These are phyloP conservation scores for Pythium brachiatum DNA, from an alignment of 352 stramenopile genomes.

Conservation along the genomic window DNA sequence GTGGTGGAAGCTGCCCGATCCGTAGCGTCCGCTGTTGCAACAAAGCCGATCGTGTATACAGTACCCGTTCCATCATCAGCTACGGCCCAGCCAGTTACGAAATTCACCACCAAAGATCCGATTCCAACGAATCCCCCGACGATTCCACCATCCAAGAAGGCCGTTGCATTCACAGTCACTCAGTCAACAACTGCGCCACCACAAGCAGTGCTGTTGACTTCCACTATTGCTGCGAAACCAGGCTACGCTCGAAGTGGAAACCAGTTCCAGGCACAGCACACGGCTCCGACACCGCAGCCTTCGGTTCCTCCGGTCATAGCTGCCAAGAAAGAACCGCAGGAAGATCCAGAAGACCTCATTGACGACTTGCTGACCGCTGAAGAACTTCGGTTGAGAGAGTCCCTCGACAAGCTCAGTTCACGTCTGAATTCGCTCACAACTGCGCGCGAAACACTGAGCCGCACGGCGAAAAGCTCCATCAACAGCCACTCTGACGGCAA, in stretches of 20 bases:
- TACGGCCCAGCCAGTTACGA: background rate
- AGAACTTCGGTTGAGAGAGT: conserved; percentile 47
- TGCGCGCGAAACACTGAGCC: background rate
- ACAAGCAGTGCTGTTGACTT: background rate
- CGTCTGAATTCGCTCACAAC: conserved; percentile 29
- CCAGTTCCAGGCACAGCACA: background rate
- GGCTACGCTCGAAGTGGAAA: background rate
- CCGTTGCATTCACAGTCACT: background rate
- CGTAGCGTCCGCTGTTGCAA: background rate
- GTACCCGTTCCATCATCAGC: background rate
- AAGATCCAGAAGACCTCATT: conserved; percentile 26
- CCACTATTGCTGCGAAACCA: background rate
- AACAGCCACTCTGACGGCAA: background rate
- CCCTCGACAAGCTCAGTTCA: conserved; percentile 50
- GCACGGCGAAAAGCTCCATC: background rate
- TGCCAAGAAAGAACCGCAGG: conserved; percentile 15
- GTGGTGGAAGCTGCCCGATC: background rate
- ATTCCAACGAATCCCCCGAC: background rate
- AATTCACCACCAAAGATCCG: background rate
- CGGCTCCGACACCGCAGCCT: background rate
- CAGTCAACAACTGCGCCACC: background rate
- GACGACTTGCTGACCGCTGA: conserved; percentile 36
- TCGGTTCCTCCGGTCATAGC: background rate
- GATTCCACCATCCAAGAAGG: background rate
- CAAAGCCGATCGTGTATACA: background rate